Evolutionary conservation across 2,329 filamentous ascomycete species (phyloP), one percentile per base, ranked within the genome.

Genomic region (Tolypocladium guangdongense): DNA sequence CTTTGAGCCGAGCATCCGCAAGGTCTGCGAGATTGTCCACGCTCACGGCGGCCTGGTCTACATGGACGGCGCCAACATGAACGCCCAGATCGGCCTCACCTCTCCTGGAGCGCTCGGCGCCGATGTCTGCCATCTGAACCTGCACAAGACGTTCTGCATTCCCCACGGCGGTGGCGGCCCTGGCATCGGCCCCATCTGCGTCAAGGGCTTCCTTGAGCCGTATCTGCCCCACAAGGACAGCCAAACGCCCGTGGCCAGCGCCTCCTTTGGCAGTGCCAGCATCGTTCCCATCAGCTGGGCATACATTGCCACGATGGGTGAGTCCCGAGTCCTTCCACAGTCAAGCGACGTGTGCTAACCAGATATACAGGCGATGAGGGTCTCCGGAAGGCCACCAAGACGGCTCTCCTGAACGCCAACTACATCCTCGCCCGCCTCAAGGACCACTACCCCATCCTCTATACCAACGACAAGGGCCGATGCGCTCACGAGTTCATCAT

Each of bases 61-160:
- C 76, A 96, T 97, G 92, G 92, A 97, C 67, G 92, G 92, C 49
- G 92, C 92, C 59, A 97, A 97, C 75, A 93, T 96, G 90, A 97
- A 96, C 66, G 92, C 92, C 20, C 92, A 97, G 71, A 96, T 97
- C 58, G 92, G 92, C 14, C 80, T 97, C 12, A 96, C 90, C 75
- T 95, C 90, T 0, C 92, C 92, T 2, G 92, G 92, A 39, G 90
- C 95, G 68, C 95, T 97, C 60, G 92, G 92, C 22, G 92, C 92
- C 33, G 92, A 97, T 67, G 91, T 96, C 39, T 97, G 92, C 79
- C 92, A 96, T 74, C 78, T 97, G 56, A 97, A 97, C 72, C 80
- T 97, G 43, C 92, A 97, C 82, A 97, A 97, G 81, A 97, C 92
- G 3, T 97, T 97, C 78, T 97, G 92, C 68, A 97, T 97, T 64